Evolutionary conservation across 345 rosid species (phyloP).

Genomic region (Eucalyptus globulus): DNA sequence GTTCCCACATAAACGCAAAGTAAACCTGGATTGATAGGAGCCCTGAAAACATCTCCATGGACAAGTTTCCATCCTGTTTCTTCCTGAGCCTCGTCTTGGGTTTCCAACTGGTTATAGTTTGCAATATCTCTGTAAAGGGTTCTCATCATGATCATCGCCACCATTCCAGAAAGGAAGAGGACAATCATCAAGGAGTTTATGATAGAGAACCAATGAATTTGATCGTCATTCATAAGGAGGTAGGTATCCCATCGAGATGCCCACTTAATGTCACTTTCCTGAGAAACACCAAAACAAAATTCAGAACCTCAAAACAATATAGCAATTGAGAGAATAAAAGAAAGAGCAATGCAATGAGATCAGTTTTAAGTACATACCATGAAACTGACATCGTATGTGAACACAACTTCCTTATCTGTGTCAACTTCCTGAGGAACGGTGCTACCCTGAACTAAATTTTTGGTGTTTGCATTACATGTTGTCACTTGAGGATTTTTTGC

Average conservation of each 20-base stretch:
- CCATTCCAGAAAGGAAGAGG: constrained; percentile 96
- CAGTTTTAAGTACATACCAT: constrained; percentile 23
- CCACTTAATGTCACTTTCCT: constrained; percentile 98
- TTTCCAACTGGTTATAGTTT: constrained; percentile 91
- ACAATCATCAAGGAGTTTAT: constrained; percentile 96
- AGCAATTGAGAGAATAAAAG: neutral
- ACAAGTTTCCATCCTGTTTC: constrained; percentile 99
- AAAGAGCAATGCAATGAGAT: neutral
- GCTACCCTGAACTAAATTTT: constrained; percentile 75
- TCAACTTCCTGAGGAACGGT: constrained; percentile 90
- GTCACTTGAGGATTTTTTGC: constrained; percentile 73
- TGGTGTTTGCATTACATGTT: constrained; percentile 90
- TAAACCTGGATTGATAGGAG: constrained; percentile 72
- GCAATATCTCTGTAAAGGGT: constrained; percentile 89
- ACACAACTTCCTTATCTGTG: constrained; percentile 58
- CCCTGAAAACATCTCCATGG: constrained; percentile 91
- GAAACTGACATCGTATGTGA: constrained; percentile 89
- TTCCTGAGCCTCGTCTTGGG: constrained; percentile 98
- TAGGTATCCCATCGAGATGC: constrained; percentile 99
- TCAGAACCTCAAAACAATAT: neutral
- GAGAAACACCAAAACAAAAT: neutral
- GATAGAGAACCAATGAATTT: constrained; percentile 97
- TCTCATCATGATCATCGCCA: constrained; percentile 99
- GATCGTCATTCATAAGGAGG: constrained; percentile 97
- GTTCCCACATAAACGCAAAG: constrained; percentile 92